These are phyloP conservation scores for Castanospermum australe DNA, from an alignment of 306 rosid species.

Conservation along the genomic window DNA sequence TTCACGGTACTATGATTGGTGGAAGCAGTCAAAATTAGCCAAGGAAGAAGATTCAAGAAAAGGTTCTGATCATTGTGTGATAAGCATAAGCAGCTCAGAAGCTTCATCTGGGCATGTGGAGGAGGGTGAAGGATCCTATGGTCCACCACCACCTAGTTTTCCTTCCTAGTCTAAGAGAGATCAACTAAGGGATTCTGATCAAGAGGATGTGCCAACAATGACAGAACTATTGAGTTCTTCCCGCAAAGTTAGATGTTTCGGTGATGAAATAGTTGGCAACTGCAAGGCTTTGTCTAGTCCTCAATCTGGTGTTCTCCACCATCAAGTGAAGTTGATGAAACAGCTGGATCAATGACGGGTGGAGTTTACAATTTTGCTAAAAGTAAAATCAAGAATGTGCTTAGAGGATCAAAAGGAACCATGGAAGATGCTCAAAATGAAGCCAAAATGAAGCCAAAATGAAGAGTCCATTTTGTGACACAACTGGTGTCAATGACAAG, in stretches of 20 bases:
- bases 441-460: not conserved
- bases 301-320: not conserved
- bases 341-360: not conserved
- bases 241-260: not conserved
- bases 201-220: not conserved
- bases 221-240: not conserved
- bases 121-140: not conserved
- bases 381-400: not conserved
- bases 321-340: not conserved
- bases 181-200: not conserved
- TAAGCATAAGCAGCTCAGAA: not conserved
- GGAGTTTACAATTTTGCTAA: not conserved
- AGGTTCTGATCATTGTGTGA: not conserved
- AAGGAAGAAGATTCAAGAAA: not conserved
- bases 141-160: conserved; percentile 11
- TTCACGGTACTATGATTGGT: conserved; percentile 44
- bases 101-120: not conserved
- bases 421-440: not conserved
- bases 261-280: not conserved
- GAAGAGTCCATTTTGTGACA: not conserved
- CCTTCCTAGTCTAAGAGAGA: not conserved
- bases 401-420: not conserved
- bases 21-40: conserved; percentile 23
- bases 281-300: not conserved
- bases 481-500: not conserved